Evolutionary conservation across 208 protist species (phyloP).

Genomic region (Tritrichomonas foetus): DNA sequence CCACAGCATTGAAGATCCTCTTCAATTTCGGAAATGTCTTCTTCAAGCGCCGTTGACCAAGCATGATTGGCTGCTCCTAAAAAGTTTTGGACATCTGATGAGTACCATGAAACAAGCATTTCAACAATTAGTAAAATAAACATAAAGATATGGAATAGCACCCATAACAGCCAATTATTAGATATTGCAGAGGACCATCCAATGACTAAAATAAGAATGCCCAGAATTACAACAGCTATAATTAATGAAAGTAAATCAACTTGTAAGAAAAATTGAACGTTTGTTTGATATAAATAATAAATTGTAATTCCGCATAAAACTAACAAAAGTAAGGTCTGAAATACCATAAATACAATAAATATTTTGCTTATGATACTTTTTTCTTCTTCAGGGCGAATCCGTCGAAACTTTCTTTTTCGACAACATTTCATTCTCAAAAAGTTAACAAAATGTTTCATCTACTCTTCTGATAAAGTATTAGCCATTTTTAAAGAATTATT

Average conservation of each 20-base stretch:
- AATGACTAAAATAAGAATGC: background rate
- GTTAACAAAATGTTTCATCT: too few relatives aligned
- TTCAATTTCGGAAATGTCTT: background rate
- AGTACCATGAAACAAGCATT: background rate
- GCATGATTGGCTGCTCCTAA: background rate
- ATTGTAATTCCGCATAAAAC: background rate
- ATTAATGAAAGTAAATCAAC: background rate
- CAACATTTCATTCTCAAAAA: too few relatives aligned
- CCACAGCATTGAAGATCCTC: background rate
- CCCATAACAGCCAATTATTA: background rate
- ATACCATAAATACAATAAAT: background rate
- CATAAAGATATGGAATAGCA: background rate
- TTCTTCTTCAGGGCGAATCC: too few relatives aligned
- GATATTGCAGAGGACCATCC: background rate
- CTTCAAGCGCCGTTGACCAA: background rate
- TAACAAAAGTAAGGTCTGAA: background rate
- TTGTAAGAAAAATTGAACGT: background rate
- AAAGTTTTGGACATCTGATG: background rate
- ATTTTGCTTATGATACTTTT: background rate
- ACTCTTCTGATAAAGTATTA: too few relatives aligned
- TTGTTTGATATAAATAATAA: background rate
- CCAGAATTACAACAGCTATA: background rate
- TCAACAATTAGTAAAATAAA: background rate
- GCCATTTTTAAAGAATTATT: too few relatives aligned
- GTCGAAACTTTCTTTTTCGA: too few relatives aligned